Conservation (phyloP, 1,284 basidiomycete species). For the Somion occarium region DNA sequence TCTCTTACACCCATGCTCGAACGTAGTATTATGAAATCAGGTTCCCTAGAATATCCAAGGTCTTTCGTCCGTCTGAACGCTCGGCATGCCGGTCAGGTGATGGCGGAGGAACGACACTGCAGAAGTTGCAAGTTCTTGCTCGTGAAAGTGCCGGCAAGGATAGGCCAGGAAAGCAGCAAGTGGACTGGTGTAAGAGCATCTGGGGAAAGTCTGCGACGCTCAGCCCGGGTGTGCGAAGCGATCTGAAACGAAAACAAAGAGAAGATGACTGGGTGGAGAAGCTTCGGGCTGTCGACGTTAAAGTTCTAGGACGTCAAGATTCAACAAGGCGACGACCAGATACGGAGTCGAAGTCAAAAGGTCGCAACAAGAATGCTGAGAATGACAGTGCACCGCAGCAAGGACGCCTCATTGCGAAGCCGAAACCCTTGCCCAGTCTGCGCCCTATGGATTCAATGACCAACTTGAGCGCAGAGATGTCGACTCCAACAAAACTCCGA, state of each 20-base stretch:
- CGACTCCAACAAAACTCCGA: background rate
- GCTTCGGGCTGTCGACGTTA: constrained; percentile 24
- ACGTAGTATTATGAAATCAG: constrained; percentile 75
- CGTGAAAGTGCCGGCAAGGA: constrained; percentile 47
- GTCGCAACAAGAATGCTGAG: background rate
- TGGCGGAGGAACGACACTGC: constrained; percentile 41
- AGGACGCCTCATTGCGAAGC: background rate
- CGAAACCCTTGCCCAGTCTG: background rate
- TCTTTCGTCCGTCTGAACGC: constrained; percentile 56
- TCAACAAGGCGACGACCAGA: background rate
- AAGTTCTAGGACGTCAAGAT: background rate
- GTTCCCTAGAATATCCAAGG: constrained; percentile 73
- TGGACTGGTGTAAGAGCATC: constrained; percentile 34
- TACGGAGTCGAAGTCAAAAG: background rate
- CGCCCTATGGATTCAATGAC: background rate
- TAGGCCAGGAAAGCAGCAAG: constrained; percentile 33
- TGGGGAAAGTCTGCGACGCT: constrained; percentile 29
- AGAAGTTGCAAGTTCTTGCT: constrained; percentile 47
- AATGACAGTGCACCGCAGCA: background rate
- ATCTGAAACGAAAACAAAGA: constrained; percentile 30
- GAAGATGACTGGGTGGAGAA: constrained; percentile 32
- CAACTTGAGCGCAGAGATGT: background rate
- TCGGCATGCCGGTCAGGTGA: constrained; percentile 37
- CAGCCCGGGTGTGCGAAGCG: constrained; percentile 27
- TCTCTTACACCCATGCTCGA: constrained; percentile 1